Base-by-base conservation (phyloP, 768 basidiomycete species). In the Guyanaporus albipodus region DNA sequence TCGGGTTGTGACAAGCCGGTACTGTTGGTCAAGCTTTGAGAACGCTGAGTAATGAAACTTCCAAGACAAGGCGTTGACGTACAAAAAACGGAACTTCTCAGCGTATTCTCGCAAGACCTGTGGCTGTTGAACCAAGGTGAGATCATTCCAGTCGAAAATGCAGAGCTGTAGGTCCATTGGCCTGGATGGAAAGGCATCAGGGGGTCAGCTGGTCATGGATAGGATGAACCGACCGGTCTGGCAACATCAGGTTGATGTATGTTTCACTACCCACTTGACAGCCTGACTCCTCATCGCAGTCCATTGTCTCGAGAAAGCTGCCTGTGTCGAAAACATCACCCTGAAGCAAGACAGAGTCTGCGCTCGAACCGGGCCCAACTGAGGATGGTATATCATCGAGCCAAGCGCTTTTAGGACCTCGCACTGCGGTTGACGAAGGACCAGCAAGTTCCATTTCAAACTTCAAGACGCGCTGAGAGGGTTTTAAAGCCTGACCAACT, bases 151-250 rank as follows among this genome's bases (percentile, higher is more conserved):
- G 40, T 72, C 65, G 24, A 70, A 67, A 19, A 72, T 57, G 23
- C 72, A 67, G 43, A 86, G 67, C 24, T 73, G 79, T 27, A 83
- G 55, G 56, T 86, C 83, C 70, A 82, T 72, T 11, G 78, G 73
- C 19, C 82, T 83, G 48, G 42, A 40, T 24, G 8, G 19, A 28
- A 42, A 35, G 34, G 35, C 27, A 35, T 56, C 38, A 57, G 44
- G 14, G 27, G 40, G 24, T 19, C 18, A 33, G 31, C 8, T n/a
- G 28, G 31, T 29, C 32, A 35, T 18, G 7, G n/a, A 44, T 27
- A 26, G 17, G 15, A 36, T 17, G n/a, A n/a, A 55, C 57, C 48
- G 40, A 80, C 82, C 80, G 73, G 56, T 82, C 75, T 32, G 82
- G 82, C 54, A 83, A 64, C 71, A 82, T 68, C 17, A 83, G 36